These are phyloP conservation scores for Diaporthe humulicola DNA, from an alignment of 2,329 filamentous ascomycete genomes.

Conservation along the genomic window DNA sequence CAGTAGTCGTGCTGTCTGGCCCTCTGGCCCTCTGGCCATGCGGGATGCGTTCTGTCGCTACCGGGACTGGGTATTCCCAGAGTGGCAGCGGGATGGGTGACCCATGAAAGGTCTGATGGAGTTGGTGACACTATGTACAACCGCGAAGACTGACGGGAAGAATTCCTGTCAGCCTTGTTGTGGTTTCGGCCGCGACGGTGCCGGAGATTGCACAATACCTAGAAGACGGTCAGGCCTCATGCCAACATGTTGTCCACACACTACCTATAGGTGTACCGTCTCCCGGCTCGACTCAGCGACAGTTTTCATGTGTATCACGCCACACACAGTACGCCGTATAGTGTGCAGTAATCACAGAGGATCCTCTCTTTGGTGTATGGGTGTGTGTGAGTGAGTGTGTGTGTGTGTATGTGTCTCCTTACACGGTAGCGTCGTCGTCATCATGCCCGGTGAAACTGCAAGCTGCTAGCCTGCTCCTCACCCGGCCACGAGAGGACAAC, in stretches of 20 bases:
- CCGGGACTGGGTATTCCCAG: neutral
- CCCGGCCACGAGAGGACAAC: neutral
- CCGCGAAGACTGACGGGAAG: neutral
- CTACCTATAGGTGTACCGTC: neutral
- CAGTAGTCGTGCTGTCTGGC: conserved; percentile 3
- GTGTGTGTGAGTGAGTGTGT: neutral
- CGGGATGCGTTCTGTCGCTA: neutral
- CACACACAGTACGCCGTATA: neutral
- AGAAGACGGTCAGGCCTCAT: neutral
- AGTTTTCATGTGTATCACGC: neutral
- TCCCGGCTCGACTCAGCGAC: neutral
- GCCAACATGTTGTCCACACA: neutral
- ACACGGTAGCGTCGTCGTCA: conserved; percentile 22
- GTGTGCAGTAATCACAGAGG: neutral
- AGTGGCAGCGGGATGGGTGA: neutral
- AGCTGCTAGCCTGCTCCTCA: conserved; percentile 15
- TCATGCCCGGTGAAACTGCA: conserved; percentile 9
- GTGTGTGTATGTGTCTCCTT: neutral
- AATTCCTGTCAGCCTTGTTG: conserved; percentile 14
- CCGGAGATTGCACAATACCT: neutral
- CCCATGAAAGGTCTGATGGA: neutral
- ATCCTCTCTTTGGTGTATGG: neutral
- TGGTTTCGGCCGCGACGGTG: neutral
- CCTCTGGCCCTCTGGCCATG: no score
- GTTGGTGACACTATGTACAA: no score